Evolutionary conservation across 768 basidiomycete genomes (phyloP).

Genomic region (Psilocybe cyanescens): DNA sequence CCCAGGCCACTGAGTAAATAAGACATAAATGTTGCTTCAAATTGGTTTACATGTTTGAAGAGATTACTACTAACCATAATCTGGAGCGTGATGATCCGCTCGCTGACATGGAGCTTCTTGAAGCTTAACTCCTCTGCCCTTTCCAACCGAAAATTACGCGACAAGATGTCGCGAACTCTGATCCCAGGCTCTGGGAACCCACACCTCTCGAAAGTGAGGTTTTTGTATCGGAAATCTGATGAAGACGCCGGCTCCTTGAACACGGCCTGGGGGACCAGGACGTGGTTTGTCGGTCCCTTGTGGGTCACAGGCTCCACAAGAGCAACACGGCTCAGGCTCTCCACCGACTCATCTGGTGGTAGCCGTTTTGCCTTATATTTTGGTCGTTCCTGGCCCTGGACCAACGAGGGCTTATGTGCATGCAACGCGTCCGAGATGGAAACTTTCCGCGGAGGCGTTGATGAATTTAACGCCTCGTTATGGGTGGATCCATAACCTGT

Average conservation of each 20-base stretch:
- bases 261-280: constrained; percentile 27
- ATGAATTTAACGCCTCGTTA: not conserved
- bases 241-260: constrained; percentile 20
- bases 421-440: too few species aligned
- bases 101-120: constrained; percentile 4
- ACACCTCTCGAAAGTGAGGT: constrained; percentile 34
- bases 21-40: not conserved
- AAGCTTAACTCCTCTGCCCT: constrained; percentile 26
- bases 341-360: not conserved
- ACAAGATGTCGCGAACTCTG: constrained; percentile 31
- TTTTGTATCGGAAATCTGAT: constrained; percentile 20
- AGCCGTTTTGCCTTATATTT: too few species aligned
- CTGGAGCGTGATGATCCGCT: constrained; percentile 37
- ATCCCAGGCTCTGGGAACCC: constrained; percentile 33
- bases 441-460: not conserved
- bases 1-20: constrained; percentile 49
- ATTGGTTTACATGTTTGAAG: not conserved
- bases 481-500: not conserved
- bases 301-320: constrained; percentile 18
- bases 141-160: constrained; percentile 19
- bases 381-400: too few species aligned
- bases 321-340: not conserved
- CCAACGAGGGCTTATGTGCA: too few species aligned
- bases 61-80: constrained; percentile 31
- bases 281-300: constrained; percentile 21